Percentiles rank a stretch among this genome's conserved stretches.
Conservation (phyloP, 1,139 yeast species). For the Geotrichum fermentans region DNA sequence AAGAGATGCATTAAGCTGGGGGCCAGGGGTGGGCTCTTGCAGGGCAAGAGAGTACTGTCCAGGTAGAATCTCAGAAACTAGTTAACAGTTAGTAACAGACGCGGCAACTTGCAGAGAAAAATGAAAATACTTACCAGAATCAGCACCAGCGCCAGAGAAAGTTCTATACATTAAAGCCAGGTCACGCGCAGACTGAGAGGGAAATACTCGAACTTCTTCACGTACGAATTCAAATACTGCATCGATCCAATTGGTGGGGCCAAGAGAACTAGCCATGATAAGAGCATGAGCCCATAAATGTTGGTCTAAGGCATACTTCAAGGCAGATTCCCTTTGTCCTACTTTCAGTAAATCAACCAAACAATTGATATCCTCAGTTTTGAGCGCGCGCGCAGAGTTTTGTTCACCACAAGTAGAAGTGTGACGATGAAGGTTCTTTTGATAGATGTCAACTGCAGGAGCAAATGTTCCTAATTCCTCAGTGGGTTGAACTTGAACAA, state of each 20-base stretch:
- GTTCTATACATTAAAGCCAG: constrained; percentile 62
- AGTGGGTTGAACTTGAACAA: constrained; percentile 19
- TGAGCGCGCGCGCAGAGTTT: constrained; percentile 34
- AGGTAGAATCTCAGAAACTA: constrained; percentile 20
- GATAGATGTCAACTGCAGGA: constrained; percentile 20
- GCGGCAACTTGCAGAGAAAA: no score
- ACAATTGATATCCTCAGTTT: constrained; percentile 27
- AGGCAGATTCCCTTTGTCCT: constrained; percentile 67
- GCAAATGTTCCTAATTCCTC: constrained; percentile 21
- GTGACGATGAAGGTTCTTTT: constrained; percentile 11
- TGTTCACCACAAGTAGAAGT: constrained; percentile 22
- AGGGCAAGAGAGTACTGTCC: constrained; percentile 9
- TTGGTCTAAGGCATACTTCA: constrained; percentile 55
- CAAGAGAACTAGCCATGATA: constrained; percentile 60
- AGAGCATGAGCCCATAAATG: constrained; percentile 81
- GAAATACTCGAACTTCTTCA: constrained; percentile 39
- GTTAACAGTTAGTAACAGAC: constrained; percentile 2
- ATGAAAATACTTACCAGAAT: constrained; percentile 33
- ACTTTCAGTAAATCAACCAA: constrained; percentile 45
- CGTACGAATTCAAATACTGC: constrained; percentile 51
- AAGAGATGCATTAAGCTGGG: constrained; percentile 22
- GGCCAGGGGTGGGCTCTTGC: constrained; percentile 9
- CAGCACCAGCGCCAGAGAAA: constrained; percentile 57
- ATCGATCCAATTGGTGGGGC: constrained; percentile 57
- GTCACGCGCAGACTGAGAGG: constrained; percentile 44